Evolutionary conservation across 306 rosid genomes (phyloP).

Genomic region (Abrus precatorius): DNA sequence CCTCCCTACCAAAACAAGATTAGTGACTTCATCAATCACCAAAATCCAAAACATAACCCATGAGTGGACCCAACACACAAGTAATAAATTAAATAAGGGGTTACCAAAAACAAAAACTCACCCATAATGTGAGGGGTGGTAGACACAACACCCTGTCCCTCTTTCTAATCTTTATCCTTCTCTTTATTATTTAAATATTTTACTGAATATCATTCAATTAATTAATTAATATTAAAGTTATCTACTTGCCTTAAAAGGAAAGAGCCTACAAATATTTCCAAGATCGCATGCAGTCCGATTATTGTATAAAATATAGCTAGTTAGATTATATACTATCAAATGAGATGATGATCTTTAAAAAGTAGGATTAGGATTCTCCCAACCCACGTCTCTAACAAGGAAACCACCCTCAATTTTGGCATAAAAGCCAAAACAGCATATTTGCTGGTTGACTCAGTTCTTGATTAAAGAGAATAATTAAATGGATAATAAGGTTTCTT

Average conservation of each 20-base stretch:
- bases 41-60: constrained; percentile 40
- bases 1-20: constrained; percentile 50
- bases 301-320: neutral
- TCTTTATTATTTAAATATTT: constrained; percentile 33
- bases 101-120: constrained; percentile 52
- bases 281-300: constrained; percentile 16
- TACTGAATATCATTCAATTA: neutral
- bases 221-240: constrained; percentile 18
- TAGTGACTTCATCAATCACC: constrained; percentile 50
- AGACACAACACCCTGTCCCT: constrained; percentile 42
- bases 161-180: constrained; percentile 45
- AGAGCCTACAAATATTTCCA: constrained; percentile 41
- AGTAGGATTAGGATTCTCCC: constrained; percentile 47
- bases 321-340: constrained; percentile 1
- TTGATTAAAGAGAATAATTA: constrained; percentile 53
- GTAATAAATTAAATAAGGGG: constrained; percentile 8
- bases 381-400: neutral
- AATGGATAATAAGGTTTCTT: constrained; percentile 48
- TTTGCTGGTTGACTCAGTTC: constrained; percentile 42
- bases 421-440: constrained; percentile 34
- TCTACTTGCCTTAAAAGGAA: constrained; percentile 74
- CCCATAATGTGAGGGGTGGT: constrained; percentile 53
- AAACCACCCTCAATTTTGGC: constrained; percentile 14
- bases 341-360: constrained; percentile 35
- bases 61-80: constrained; percentile 49